Conservation (phyloP, 169 alveolate species). For the Babesia bovis region DNA sequence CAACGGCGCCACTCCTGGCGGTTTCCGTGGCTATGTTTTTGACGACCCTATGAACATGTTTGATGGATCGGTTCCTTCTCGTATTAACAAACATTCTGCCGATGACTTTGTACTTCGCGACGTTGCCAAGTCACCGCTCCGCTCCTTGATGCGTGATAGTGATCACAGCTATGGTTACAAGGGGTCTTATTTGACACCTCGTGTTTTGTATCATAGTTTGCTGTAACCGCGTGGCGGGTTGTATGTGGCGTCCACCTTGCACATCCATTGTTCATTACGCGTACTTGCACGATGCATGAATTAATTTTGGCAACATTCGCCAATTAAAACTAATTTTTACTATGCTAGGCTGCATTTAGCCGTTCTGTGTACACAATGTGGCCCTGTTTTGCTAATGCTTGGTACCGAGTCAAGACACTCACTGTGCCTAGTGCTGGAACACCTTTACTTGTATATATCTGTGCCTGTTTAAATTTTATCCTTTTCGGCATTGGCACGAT, state of each 20-base stretch:
- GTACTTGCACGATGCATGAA: background rate
- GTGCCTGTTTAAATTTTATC: conserved; percentile 73
- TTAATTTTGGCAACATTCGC: background rate
- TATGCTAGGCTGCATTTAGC: too few relatives aligned
- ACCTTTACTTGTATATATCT: conserved; percentile 32
- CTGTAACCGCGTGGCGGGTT: conserved; percentile 6
- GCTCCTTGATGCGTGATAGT: conserved; percentile 48
- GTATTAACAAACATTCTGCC: background rate
- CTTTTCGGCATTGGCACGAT: conserved; percentile 80
- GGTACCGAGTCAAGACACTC: conserved; percentile 19
- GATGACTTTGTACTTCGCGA: conserved; percentile 3
- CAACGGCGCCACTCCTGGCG: background rate
- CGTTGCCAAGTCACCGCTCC: conserved; percentile 50
- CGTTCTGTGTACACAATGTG: conserved; percentile 10
- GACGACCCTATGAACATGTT: background rate
- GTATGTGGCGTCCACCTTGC: background rate
- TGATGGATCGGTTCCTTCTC: conserved; percentile 5
- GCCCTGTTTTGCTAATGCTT: background rate
- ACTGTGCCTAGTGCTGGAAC: conserved; percentile 49
- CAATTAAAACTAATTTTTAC: background rate
- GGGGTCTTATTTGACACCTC: conserved; percentile 2
- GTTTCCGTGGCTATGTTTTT: background rate
- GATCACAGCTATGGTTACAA: conserved; percentile 37
- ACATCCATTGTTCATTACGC: background rate
- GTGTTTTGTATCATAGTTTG: conserved; percentile 12